Conservation (phyloP, 176 grass and related monocot genomes). For the Dendrocalamus sinicus region DNA sequence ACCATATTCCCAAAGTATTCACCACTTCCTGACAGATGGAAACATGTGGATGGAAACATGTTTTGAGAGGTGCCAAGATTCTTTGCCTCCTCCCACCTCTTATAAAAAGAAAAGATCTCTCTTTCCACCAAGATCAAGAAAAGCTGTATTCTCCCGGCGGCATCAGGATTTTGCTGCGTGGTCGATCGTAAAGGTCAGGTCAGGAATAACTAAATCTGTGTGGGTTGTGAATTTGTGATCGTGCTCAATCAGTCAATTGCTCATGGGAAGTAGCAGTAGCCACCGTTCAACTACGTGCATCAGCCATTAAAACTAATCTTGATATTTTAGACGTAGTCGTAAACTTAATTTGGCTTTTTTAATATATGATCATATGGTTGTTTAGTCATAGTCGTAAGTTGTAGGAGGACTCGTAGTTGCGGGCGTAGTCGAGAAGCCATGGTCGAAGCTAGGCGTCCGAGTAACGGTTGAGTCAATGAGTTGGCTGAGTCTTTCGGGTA, state of each 20-base stretch:
- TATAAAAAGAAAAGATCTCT: not conserved
- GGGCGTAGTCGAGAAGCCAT: too few species aligned
- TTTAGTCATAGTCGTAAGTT: too few species aligned
- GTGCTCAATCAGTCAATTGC: not conserved
- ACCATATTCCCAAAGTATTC: slow-evolving; percentile 25
- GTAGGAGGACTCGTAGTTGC: too few species aligned
- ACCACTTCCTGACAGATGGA: not conserved
- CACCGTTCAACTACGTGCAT: not conserved
- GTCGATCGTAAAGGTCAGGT: slow-evolving; percentile 8
- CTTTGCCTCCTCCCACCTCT: not conserved
- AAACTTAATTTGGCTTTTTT: too few species aligned
- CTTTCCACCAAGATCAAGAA: slow-evolving; percentile 5
- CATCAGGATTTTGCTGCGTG: not conserved
- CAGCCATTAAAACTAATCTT: not conserved
- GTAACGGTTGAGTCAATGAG: too few species aligned
- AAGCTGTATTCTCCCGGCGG: not conserved
- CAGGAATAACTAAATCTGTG: not conserved
- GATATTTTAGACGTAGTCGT: too few species aligned
- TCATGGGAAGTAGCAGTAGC: not conserved
- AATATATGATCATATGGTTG: too few species aligned
- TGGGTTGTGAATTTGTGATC: not conserved
- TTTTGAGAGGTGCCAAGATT: slow-evolving; percentile 24
- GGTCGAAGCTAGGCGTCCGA: too few species aligned
- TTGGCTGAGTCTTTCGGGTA: too few species aligned
- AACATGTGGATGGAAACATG: slow-evolving; percentile 12